phyloP scores from a whole-genome alignment of 768 basidiomycete genomes.

The Suillus fuscotomentosus region DNA sequence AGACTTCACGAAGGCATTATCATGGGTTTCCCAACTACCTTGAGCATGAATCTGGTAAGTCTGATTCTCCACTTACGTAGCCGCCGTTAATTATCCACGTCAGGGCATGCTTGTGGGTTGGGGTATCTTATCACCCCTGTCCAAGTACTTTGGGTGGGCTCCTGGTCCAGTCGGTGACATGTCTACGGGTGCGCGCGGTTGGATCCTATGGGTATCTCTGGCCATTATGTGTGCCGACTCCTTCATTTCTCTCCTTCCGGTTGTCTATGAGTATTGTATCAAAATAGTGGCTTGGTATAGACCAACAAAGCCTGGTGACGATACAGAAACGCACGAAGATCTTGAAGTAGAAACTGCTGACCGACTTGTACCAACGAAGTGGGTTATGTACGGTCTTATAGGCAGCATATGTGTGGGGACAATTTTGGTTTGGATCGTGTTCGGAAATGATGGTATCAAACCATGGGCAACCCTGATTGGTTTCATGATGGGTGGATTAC shows the following conservation, averaged over 20 bases:
- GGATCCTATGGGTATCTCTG: constrained; percentile 95
- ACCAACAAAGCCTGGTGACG: constrained; percentile 25
- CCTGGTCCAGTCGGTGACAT: constrained; percentile 90
- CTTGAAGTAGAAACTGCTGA: constrained; percentile 76
- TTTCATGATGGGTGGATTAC: constrained; percentile 75
- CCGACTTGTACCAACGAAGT: constrained; percentile 74
- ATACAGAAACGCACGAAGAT: constrained; percentile 34
- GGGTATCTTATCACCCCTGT: constrained; percentile 88
- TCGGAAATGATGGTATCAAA: constrained; percentile 88
- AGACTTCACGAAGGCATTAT: constrained; percentile 68
- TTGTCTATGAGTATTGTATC: constrained; percentile 52
- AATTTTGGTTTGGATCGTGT: constrained; percentile 81
- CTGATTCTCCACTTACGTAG: constrained; percentile 5
- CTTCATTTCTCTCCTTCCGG: constrained; percentile 80
- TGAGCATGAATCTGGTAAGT: constrained; percentile 85
- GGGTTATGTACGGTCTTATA: constrained; percentile 72
- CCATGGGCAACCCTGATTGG: constrained; percentile 93
- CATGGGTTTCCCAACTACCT: constrained; percentile 94
- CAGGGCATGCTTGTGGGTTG: constrained; percentile 97
- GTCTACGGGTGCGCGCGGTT: constrained; percentile 85
- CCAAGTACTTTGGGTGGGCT: constrained; percentile 85
- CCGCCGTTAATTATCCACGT: background rate
- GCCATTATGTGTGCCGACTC: constrained; percentile 96
- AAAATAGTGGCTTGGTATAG: constrained; percentile 30
- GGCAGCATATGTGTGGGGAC: constrained; percentile 69